Evolutionary conservation across 306 rosid species (phyloP).

Genomic region (Rosa lucieae): DNA sequence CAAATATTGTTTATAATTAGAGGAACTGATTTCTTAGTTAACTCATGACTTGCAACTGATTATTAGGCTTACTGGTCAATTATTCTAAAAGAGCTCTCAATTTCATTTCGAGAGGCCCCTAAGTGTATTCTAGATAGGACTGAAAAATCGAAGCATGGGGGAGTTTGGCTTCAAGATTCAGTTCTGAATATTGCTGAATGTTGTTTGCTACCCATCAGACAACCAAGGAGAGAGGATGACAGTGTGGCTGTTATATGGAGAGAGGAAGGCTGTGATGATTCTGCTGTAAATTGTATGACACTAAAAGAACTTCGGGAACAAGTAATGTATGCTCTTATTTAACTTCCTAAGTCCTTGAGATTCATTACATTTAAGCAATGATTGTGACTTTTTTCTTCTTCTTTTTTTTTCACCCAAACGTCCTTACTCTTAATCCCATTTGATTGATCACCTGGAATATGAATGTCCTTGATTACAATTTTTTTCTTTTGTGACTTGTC

Average conservation of each 20-base stretch:
- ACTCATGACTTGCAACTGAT: not conserved
- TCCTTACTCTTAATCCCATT: not conserved
- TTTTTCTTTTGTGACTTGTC: not conserved
- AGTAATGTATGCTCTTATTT: slow-evolving; percentile 61
- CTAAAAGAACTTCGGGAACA: slow-evolving; percentile 66
- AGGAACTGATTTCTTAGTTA: not conserved
- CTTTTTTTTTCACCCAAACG: not conserved
- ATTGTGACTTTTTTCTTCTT: not conserved
- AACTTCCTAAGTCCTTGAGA: not conserved
- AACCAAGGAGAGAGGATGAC: slow-evolving; percentile 54
- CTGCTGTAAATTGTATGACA: slow-evolving; percentile 49
- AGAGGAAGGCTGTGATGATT: slow-evolving; percentile 65
- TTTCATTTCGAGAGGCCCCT: slow-evolving; percentile 56
- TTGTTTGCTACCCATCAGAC: slow-evolving; percentile 53
- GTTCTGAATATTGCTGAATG: slow-evolving; percentile 76
- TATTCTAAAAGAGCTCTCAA: slow-evolving; percentile 62
- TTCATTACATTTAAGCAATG: not conserved
- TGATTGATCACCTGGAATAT: not conserved
- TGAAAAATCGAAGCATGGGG: slow-evolving; percentile 49
- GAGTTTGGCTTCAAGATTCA: slow-evolving; percentile 73
- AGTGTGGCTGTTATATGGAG: slow-evolving; percentile 77
- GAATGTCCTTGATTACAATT: not conserved
- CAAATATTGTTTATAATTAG: not conserved
- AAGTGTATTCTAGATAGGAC: slow-evolving; percentile 57
- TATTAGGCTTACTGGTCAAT: slow-evolving; percentile 80